Conservation (phyloP, 2,329 filamentous ascomycete genomes). For the Trichoderma lentiforme region DNA sequence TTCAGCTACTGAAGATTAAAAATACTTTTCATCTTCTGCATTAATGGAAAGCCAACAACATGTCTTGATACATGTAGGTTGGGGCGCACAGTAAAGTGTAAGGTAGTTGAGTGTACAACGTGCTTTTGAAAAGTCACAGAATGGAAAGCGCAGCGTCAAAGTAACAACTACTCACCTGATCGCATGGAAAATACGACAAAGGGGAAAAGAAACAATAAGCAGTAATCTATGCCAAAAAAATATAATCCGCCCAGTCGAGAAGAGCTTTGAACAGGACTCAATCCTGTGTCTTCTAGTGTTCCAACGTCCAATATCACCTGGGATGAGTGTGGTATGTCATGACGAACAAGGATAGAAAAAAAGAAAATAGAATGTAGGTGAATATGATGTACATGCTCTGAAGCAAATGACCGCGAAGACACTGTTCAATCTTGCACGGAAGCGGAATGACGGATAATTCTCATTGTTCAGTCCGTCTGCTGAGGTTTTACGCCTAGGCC, state of each 20-base stretch:
- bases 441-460: background rate
- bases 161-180: background rate
- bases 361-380: background rate
- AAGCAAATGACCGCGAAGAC: background rate
- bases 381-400: background rate
- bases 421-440: background rate
- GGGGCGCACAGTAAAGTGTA: background rate
- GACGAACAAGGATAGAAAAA: background rate
- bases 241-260: background rate
- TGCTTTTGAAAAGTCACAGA: background rate
- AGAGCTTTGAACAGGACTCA: background rate
- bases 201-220: too few relatives aligned
- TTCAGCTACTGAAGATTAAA: background rate
- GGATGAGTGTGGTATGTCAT: background rate
- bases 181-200: background rate
- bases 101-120: background rate
- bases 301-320: background rate
- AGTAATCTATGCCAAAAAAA: background rate
- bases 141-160: background rate
- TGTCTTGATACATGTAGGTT: background rate
- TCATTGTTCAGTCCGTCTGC: constrained; percentile 12
- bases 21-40: background rate
- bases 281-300: background rate
- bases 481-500: constrained; percentile 52
- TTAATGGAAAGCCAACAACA: background rate